Percentiles rank a stretch among this genome's conserved stretches.
phyloP scores from a whole-genome alignment of 495 filamentous ascomycete genomes.

The Aspergillus homomorphus region DNA sequence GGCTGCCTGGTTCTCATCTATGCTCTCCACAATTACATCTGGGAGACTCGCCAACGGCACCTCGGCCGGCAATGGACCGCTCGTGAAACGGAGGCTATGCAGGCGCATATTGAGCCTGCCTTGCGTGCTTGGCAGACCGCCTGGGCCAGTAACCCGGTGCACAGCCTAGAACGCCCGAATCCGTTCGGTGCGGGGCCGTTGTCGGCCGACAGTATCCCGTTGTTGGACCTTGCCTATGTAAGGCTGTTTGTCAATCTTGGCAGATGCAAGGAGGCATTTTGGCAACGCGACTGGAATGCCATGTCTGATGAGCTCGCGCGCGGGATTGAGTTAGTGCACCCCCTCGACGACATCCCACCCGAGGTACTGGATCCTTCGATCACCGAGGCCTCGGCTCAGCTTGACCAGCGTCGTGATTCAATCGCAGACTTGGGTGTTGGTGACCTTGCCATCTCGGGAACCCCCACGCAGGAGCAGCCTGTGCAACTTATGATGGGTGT shows the following conservation, averaged over 20 bases:
- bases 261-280: conserved; percentile 88
- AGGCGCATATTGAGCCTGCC: conserved; percentile 92
- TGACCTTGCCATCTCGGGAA: conserved; percentile 44
- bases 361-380: conserved; percentile 35
- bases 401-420: conserved; percentile 35
- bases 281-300: conserved; percentile 88
- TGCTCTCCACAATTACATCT: conserved; percentile 96
- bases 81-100: conserved; percentile 92
- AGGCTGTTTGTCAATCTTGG: conserved; percentile 90
- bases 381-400: conserved; percentile 16
- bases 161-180: conserved; percentile 85
- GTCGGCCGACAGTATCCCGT: conserved; percentile 88
- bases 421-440: conserved; percentile 39
- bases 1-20: conserved; percentile 93
- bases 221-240: conserved; percentile 93
- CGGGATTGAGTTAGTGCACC: conserved; percentile 71
- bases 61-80: conserved; percentile 87
- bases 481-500: conserved; percentile 32
- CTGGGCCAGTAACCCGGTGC: conserved; percentile 83
- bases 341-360: conserved; percentile 52
- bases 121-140: conserved; percentile 93
- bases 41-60: conserved; percentile 92
- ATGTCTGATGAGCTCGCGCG: conserved; percentile 88
- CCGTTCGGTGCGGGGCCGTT: conserved; percentile 85
- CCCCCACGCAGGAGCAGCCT: conserved; percentile 38